phyloP scores from a whole-genome alignment of 768 basidiomycete genomes.

The Cystobasidiopsis lactophilus region DNA sequence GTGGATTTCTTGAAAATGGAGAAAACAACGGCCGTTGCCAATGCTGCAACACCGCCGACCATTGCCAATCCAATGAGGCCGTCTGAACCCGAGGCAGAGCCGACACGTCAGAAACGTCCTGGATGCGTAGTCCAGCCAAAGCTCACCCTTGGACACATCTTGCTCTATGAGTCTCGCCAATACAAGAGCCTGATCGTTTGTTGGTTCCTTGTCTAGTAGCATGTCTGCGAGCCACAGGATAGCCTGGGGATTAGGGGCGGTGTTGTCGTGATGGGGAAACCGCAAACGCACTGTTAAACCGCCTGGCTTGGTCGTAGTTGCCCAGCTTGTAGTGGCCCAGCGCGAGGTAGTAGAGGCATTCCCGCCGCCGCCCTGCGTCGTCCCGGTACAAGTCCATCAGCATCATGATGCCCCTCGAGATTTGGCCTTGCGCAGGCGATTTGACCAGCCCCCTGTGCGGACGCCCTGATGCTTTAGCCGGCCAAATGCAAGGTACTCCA shows the following conservation, averaged over 20 bases:
- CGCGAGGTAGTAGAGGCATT: constrained; percentile 90
- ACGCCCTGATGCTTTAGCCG: no score
- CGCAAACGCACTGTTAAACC: constrained; percentile 60
- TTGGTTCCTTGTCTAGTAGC: constrained; percentile 72
- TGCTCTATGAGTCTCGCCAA: constrained; percentile 65
- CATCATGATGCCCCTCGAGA: neutral
- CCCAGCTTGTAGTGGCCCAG: constrained; percentile 92
- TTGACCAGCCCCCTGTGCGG: neutral
- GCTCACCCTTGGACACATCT: constrained; percentile 54
- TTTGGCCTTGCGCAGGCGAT: neutral
- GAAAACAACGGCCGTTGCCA: constrained; percentile 33
- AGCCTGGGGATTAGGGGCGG: neutral
- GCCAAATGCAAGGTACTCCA: neutral
- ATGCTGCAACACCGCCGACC: constrained; percentile 67
- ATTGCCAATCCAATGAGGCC: constrained; percentile 98
- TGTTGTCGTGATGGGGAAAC: no score
- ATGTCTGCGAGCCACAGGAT: constrained; percentile 34
- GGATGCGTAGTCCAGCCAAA: neutral
- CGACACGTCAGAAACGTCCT: neutral
- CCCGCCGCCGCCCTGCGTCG: constrained; percentile 65
- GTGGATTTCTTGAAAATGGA: constrained; percentile 16
- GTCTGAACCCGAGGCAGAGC: no score
- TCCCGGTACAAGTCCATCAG: constrained; percentile 56
- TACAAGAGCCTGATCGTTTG: constrained; percentile 79
- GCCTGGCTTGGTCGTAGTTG: constrained; percentile 75